Conservation (phyloP, 805 yeast species). For the Danielia reshetovae region DNA sequence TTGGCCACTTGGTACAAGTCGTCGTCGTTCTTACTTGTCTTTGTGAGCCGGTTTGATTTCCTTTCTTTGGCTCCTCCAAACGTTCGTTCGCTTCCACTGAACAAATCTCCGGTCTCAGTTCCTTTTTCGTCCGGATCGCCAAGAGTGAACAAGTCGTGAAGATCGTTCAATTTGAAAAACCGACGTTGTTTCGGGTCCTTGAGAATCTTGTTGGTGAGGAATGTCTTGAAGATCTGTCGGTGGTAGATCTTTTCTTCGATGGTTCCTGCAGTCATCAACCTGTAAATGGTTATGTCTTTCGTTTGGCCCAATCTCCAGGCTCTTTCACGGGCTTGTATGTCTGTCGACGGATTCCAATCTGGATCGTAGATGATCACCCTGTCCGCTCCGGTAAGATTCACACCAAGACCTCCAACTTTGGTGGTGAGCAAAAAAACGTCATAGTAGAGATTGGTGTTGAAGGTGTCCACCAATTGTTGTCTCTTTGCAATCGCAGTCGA, state of each 20-base stretch:
- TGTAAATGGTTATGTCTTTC: constrained; percentile 82
- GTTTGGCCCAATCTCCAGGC: constrained; percentile 98
- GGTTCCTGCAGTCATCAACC: constrained; percentile 91
- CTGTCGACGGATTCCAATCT: constrained; percentile 98
- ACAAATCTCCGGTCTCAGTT: constrained; percentile 65
- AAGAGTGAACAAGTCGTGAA: constrained; percentile 82
- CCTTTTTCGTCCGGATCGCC: constrained; percentile 70
- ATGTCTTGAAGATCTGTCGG: constrained; percentile 93
- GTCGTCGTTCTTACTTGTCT: constrained; percentile 45
- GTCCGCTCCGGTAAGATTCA: constrained; percentile 91
- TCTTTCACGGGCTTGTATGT: constrained; percentile 91
- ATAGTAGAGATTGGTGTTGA: constrained; percentile 58
- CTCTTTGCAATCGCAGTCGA: constrained; percentile 74
- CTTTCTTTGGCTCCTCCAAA: constrained; percentile 32
- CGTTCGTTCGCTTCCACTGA: constrained; percentile 44
- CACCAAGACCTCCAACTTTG: constrained; percentile 94
- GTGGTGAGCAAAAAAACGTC: constrained; percentile 82
- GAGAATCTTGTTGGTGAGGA: constrained; percentile 85
- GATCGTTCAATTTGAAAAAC: constrained; percentile 86
- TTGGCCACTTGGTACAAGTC: constrained; percentile 63
- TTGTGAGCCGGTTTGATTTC: constrained; percentile 25
- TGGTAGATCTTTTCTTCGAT: constrained; percentile 97
- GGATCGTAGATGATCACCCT: constrained; percentile 94
- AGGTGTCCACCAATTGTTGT: constrained; percentile 76
- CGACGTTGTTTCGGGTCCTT: constrained; percentile 94